A percentile compares a stretch with the other conserved stretches of the same genome.
Conservation (phyloP, 331 rosid genomes). For the Prunus yedoensis region DNA sequence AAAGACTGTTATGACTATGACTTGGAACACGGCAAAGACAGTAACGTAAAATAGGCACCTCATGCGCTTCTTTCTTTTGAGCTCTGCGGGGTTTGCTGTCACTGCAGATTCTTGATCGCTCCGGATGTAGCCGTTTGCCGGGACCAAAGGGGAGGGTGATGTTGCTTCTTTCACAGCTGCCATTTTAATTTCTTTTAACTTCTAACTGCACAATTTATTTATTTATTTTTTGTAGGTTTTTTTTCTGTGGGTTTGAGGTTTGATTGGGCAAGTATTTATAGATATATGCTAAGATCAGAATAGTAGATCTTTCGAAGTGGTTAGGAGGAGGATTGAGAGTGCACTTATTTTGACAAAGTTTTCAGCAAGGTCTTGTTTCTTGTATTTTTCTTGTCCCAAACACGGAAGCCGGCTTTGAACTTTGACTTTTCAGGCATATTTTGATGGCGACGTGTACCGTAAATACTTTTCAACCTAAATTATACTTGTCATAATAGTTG, state of each 20-base stretch:
- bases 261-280: neutral
- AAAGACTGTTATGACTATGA: conserved; percentile 17
- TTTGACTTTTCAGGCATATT: neutral
- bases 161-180: conserved; percentile 2
- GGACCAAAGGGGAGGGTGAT: conserved; percentile 12
- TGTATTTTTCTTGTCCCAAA: neutral
- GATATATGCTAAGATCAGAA: neutral
- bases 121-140: conserved; percentile 10
- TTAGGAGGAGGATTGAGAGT: neutral
- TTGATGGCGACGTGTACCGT: too few species aligned
- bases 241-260: neutral
- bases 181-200: conserved; percentile 11
- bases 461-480: too few species aligned
- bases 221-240: too few species aligned
- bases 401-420: neutral
- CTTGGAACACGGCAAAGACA: conserved; percentile 10
- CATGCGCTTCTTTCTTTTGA: conserved; percentile 24
- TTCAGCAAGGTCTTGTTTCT: neutral
- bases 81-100: neutral
- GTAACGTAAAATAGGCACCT: conserved; percentile 12
- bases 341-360: neutral
- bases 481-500: too few species aligned
- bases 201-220: neutral
- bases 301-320: neutral
- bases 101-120: conserved; percentile 4